phyloP scores from a whole-genome alignment of 1,284 basidiomycete species.

The Naganishia cerealis region DNA sequence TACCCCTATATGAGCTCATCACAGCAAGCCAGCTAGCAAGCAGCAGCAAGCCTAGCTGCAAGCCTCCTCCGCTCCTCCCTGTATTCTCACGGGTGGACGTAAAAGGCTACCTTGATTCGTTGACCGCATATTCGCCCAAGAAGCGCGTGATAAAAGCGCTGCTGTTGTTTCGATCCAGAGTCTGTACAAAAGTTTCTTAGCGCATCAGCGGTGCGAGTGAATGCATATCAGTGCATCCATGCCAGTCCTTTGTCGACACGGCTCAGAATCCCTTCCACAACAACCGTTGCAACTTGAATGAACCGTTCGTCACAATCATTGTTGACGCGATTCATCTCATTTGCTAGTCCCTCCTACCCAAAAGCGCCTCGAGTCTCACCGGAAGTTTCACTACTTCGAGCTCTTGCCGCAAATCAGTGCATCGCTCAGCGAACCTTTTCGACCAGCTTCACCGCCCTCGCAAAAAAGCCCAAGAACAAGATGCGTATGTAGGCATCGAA shows the following conservation, averaged over 20 bases:
- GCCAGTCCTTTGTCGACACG: not conserved
- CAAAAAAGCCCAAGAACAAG: constrained; percentile 31
- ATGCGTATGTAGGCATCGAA: constrained; percentile 33
- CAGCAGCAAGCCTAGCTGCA: no score
- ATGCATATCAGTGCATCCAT: not conserved
- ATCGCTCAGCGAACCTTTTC: constrained; percentile 18
- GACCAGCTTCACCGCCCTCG: constrained; percentile 11
- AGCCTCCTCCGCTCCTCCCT: no score
- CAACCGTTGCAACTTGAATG: constrained; percentile 20
- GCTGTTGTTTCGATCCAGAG: constrained; percentile 14
- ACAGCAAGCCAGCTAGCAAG: no score
- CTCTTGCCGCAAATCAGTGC: constrained; percentile 1
- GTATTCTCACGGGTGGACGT: no score
- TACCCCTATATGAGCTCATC: no score
- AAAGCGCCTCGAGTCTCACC: not conserved
- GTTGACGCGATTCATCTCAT: constrained; percentile 27
- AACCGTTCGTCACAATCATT: constrained; percentile 27
- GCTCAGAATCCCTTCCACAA: not conserved
- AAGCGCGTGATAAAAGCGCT: constrained; percentile 1
- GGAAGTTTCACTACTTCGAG: constrained; percentile 11
- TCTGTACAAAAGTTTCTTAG: constrained; percentile 4
- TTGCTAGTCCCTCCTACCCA: constrained; percentile 5
- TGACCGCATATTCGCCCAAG: no score
- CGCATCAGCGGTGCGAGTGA: not conserved
- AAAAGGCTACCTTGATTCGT: no score